Conservation (phyloP, 805 yeast species). For the fission yeast (Schizosaccharomyces pombe) region ASM294v3 CU329670.1:4646501-4647000, state of each 20-base stretch:
- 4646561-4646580: conserved; percentile 95
- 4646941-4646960: conserved; percentile 66
- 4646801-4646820: conserved; percentile 71
- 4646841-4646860: conserved; percentile 83
- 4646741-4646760: too few relatives aligned
- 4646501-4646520: conserved; percentile 38
- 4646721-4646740: conserved; percentile 29
- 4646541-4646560: conserved; percentile 58
- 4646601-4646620: not conserved
- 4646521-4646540: conserved; percentile 40
- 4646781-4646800: conserved; percentile 19
- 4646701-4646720: conserved; percentile 20
- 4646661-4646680: conserved; percentile 46
- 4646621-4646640: not conserved
- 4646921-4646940: conserved; percentile 82
- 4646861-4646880: conserved; percentile 73
- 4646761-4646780: not conserved
- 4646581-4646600: conserved; percentile 56
- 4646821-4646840: conserved; percentile 76
- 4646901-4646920: conserved; percentile 69
- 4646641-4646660: conserved; percentile 46
- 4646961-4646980: conserved; percentile 86
- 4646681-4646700: conserved; percentile 43
- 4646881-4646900: conserved; percentile 83
- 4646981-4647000: conserved; percentile 68